Conservation (phyloP, 495 filamentous ascomycete genomes). For the Staphylotrichum tortipilum region DNA sequence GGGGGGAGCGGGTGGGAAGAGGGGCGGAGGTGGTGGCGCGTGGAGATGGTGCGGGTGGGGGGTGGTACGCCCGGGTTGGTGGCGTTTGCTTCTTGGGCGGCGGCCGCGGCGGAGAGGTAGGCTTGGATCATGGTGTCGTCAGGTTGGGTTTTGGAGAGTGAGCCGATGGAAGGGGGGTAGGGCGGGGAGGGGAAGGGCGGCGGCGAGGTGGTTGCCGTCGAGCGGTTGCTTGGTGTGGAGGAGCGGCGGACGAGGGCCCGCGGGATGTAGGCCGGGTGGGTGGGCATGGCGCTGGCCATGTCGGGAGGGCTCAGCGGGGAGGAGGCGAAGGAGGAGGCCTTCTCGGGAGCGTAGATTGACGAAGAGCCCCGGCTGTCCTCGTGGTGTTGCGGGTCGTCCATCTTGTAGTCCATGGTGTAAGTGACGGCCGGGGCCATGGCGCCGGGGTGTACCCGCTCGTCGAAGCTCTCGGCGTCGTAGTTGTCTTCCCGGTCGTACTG, state of each 20-base stretch:
- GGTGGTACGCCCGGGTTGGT: too few species aligned
- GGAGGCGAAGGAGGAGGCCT: constrained; percentile 8
- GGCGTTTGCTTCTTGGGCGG: neutral
- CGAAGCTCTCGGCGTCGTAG: constrained; percentile 3
- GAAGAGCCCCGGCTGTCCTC: constrained; percentile 23
- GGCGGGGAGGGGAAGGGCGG: neutral
- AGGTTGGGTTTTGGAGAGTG: neutral
- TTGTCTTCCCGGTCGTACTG: constrained; percentile 17
- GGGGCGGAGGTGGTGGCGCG: neutral
- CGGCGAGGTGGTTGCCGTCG: constrained; percentile 1
- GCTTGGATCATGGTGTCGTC: constrained; percentile 4
- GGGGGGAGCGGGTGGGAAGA: neutral
- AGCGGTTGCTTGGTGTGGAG: constrained; percentile 5
- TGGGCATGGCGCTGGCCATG: constrained; percentile 28
- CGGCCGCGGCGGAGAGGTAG: neutral
- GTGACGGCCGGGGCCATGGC: constrained; percentile 9
- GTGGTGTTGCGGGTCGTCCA: constrained; percentile 17
- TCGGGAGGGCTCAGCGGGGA: constrained; percentile 13
- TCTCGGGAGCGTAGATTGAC: constrained; percentile 17
- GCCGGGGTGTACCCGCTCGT: constrained; percentile 1
- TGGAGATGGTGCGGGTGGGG: neutral
- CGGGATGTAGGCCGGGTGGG: constrained; percentile 42
- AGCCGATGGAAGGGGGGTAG: neutral
- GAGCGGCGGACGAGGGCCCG: constrained; percentile 25
- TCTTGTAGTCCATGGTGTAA: constrained; percentile 29